phyloP scores from a whole-genome alignment of 192 early-diverging fungal species.

The Coemansia biformis region DNA sequence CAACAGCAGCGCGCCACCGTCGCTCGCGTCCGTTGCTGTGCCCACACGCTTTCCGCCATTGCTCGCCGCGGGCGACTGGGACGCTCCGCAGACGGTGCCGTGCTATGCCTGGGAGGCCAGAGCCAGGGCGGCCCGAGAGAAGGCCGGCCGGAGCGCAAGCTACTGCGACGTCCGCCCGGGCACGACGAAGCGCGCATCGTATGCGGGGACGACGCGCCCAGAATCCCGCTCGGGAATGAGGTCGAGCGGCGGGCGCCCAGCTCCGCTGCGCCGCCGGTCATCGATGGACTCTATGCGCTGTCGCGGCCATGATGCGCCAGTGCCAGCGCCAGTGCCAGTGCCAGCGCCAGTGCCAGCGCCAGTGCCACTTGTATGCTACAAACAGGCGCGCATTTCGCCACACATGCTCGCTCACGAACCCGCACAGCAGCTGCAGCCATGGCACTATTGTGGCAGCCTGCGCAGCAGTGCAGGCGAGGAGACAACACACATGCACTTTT shows the following conservation, averaged over 20 bases:
- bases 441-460: too few species aligned
- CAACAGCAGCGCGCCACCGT: conserved; percentile 2
- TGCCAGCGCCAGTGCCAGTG: background rate
- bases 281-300: conserved; percentile 13
- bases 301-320: background rate
- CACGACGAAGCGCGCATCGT: background rate
- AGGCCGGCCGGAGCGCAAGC: conserved; percentile 23
- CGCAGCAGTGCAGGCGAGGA: too few species aligned
- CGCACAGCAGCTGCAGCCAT: too few species aligned
- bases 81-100: too few species aligned
- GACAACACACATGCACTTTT: too few species aligned
- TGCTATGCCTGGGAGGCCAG: background rate
- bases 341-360: background rate
- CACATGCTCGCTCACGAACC: background rate
- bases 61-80: too few species aligned
- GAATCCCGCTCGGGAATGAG: background rate
- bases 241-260: conserved; percentile 4
- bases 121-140: background rate
- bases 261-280: conserved; percentile 8
- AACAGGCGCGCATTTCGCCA: conserved; percentile 13
- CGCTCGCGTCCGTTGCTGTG: too few species aligned
- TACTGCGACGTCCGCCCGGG: conserved; percentile 3
- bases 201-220: background rate
- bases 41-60: too few species aligned
- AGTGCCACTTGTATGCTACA: background rate